phyloP scores from a whole-genome alignment of 75 land plant species.

The Chamaecyparis obtusa region DNA sequence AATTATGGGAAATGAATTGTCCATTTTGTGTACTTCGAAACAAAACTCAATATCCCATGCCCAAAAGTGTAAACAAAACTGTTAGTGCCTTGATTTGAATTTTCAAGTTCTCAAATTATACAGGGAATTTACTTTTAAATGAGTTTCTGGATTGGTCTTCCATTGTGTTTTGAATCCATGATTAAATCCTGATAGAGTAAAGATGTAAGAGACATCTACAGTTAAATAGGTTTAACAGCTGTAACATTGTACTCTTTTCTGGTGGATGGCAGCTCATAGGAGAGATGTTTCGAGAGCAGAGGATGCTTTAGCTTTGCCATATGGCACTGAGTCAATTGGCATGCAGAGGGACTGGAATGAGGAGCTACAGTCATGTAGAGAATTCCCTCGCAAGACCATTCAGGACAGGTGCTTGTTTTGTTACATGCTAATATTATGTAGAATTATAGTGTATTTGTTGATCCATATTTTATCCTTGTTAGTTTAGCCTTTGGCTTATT shows the following conservation, averaged over 20 bases:
- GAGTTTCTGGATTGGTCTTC: background rate
- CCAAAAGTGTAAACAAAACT: background rate
- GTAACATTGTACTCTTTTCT: background rate
- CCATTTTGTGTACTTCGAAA: background rate
- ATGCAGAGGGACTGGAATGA: slow-evolving; percentile 99
- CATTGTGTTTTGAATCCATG: background rate
- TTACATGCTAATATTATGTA: background rate
- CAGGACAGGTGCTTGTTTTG: slow-evolving; percentile 76
- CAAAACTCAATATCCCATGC: background rate
- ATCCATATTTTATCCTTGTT: background rate
- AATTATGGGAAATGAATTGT: background rate
- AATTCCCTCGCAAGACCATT: slow-evolving; percentile 73
- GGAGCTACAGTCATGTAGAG: slow-evolving; percentile 95
- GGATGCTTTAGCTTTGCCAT: slow-evolving; percentile 73
- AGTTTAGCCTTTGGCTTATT: background rate
- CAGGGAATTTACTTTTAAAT: background rate
- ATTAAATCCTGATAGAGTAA: background rate
- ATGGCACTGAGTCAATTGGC: slow-evolving; percentile 91
- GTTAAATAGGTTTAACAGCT: background rate
- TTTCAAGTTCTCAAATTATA: background rate
- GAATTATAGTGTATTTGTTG: background rate
- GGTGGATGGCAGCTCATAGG: slow-evolving; percentile 58
- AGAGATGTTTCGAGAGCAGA: slow-evolving; percentile 96
- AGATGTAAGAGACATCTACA: background rate
- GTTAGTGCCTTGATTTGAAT: background rate